Evolutionary conservation across 208 protist genomes (phyloP), one percentile per base, ranked within the genome.

Genomic region (Acanthamoeba sp.): DNA sequence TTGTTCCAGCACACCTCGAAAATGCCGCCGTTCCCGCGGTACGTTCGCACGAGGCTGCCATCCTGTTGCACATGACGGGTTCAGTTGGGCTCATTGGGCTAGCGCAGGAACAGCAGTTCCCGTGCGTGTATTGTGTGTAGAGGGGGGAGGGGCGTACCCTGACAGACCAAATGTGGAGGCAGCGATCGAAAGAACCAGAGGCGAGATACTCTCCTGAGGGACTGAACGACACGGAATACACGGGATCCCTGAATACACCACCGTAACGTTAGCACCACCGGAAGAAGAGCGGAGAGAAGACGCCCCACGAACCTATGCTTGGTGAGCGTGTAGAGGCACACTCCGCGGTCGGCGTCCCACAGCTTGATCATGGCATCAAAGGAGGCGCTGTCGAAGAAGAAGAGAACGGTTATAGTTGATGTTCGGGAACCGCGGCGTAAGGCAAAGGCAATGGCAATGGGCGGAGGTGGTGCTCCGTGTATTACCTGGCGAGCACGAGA

Each of bases 1-100:
- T 32, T 66, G 85, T 97, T 98, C 97, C 97, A 97, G 64, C 95
- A 97, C 6, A 98, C 97, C 71, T 98, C 98, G 84, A 98, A 98
- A 69, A 98, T 98, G 48, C 98, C 97, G 29, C 97, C 96, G 40
- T 22, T 93, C 0, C 97, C 97, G 34, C 94, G 84, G 93, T 96
- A 97, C 6, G 97, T 97, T 94, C 97, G 97, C 18, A 98, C 64
- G 20, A 98, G 50, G 2, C 34, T 76, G 45, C 97, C 97, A 88
- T 98, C 97, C 64, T 95, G 80, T n/a, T n/a, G n/a, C n/a, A n/a
- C n/a, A n/a, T n/a, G 1, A 96, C 80, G 0, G 12, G 22, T 27
- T 73, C 10, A n/a, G n/a, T n/a, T n/a, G n/a, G n/a, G n/a, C n/a
- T n/a, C n/a, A 59, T 59, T 59, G 52, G 20, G 52, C 52, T 20